These are phyloP conservation scores for Scolecobasidium constrictum DNA, from an alignment of 2,329 filamentous ascomycete species.

Conservation along the genomic window DNA sequence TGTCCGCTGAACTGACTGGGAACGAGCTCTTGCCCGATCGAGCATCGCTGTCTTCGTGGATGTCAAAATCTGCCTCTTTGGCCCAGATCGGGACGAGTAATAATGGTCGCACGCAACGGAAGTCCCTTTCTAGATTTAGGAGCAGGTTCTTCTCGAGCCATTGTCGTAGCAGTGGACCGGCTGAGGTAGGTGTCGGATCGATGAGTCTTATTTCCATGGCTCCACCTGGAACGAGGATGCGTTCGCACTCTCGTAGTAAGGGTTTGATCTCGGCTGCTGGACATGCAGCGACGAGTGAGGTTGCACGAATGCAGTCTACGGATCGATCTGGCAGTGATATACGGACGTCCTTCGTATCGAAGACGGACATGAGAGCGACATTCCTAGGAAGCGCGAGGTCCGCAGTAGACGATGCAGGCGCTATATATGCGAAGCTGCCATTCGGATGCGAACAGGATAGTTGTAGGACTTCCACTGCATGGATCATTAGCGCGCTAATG, in stretches of 20 bases:
- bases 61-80: slow-evolving; percentile 22
- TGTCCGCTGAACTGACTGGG: background rate
- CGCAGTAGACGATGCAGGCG: slow-evolving; percentile 21
- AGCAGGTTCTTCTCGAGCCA: slow-evolving; percentile 55
- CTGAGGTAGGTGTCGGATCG: slow-evolving; percentile 49
- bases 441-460: too few species aligned
- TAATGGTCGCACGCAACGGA: slow-evolving; percentile 49
- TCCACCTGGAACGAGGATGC: slow-evolving; percentile 44
- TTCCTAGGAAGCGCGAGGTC: slow-evolving; percentile 41
- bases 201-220: slow-evolving; percentile 50
- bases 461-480: too few species aligned
- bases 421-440: too few species aligned
- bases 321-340: slow-evolving; percentile 15
- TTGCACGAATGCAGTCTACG: slow-evolving; percentile 27
- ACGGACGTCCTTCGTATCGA: too few species aligned
- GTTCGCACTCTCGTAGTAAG: slow-evolving; percentile 46
- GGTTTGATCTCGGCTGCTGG: slow-evolving; percentile 45
- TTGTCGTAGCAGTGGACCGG: slow-evolving; percentile 45
- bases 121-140: slow-evolving; percentile 46
- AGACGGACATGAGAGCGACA: too few species aligned
- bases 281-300: slow-evolving; percentile 46
- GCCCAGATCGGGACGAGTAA: slow-evolving; percentile 50
- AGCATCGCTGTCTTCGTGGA: background rate
- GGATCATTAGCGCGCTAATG: too few species aligned
- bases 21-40: background rate